phyloP scores from a whole-genome alignment of 257 asterid genomes.

The Solanum piurae region DNA sequence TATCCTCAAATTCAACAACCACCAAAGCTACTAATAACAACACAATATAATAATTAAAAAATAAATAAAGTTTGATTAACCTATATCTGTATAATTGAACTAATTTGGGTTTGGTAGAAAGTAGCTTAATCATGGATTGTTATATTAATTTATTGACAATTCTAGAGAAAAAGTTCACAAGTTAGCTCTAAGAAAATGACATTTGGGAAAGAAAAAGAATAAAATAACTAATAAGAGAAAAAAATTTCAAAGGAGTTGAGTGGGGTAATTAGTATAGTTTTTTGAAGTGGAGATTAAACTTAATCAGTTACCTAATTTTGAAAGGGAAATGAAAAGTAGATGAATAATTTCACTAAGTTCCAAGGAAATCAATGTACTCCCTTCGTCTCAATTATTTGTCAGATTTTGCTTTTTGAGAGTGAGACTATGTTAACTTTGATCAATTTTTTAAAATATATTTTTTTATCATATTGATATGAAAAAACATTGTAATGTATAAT shows the following conservation, averaged over 20 bases:
- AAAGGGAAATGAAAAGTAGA: not conserved
- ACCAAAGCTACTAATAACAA: not conserved
- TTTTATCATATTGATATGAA: not conserved
- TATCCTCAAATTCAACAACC: not conserved
- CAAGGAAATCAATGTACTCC: not conserved
- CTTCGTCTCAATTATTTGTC: not conserved
- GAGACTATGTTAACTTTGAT: fast-evolving
- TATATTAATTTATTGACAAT: not conserved
- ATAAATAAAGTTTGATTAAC: not conserved
- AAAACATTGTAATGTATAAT: fast-evolving
- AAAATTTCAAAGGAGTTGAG: not conserved
- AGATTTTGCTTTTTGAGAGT: not conserved
- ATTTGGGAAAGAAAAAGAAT: not conserved
- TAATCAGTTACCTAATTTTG: not conserved
- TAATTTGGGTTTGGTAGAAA: not conserved
- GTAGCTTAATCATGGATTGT: not conserved
- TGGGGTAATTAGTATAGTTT: not conserved
- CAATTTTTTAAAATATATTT: not conserved
- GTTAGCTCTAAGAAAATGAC: not conserved
- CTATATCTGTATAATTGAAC: not conserved
- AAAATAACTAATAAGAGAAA: not conserved
- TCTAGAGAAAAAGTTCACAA: not conserved
- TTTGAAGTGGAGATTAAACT: not conserved
- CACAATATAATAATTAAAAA: not conserved
- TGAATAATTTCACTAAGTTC: not conserved